These are phyloP conservation scores for Cordyceps tenuipes DNA, from an alignment of 2,329 filamentous ascomycete genomes.

Conservation along the genomic window DNA sequence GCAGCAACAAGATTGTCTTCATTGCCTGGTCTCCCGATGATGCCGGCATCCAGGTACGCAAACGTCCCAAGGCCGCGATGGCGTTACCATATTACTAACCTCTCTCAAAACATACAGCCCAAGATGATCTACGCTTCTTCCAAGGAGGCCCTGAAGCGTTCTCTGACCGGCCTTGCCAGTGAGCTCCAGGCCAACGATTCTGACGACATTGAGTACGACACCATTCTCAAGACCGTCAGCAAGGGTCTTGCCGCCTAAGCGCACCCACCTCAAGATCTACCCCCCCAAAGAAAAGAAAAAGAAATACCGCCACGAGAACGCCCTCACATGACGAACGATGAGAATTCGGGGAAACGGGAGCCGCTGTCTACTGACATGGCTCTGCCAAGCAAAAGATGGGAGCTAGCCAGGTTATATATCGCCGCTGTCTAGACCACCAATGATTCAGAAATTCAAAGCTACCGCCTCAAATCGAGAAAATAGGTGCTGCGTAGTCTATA, in stretches of 20 bases:
- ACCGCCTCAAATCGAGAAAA: neutral
- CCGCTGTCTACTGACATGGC: neutral
- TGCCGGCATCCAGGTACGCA: constrained; percentile 63
- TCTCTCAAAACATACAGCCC: constrained; percentile 39
- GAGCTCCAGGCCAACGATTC: constrained; percentile 79
- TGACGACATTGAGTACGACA: constrained; percentile 73
- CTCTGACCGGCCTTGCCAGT: constrained; percentile 64
- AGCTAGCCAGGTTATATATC: constrained; percentile 11
- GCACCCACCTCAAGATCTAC: neutral
- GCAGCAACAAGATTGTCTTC: constrained; percentile 70
- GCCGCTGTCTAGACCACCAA: constrained; percentile 7
- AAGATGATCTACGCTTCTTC: constrained; percentile 90
- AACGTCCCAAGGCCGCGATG: neutral
- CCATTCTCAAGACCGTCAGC: constrained; percentile 58
- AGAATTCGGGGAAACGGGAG: neutral
- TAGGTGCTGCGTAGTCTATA: neutral
- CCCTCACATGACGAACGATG: neutral
- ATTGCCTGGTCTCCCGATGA: constrained; percentile 76
- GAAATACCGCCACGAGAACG: neutral
- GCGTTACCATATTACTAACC: constrained; percentile 3
- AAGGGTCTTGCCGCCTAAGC: constrained; percentile 50
- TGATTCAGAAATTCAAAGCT: neutral
- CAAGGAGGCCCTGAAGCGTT: constrained; percentile 76
- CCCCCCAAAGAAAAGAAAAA: neutral
- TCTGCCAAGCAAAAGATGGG: constrained; percentile 4